Percentiles rank a stretch among this genome's conserved stretches.
Conservation (phyloP, 768 basidiomycete genomes). For the Albatrellus ellisii region DNA sequence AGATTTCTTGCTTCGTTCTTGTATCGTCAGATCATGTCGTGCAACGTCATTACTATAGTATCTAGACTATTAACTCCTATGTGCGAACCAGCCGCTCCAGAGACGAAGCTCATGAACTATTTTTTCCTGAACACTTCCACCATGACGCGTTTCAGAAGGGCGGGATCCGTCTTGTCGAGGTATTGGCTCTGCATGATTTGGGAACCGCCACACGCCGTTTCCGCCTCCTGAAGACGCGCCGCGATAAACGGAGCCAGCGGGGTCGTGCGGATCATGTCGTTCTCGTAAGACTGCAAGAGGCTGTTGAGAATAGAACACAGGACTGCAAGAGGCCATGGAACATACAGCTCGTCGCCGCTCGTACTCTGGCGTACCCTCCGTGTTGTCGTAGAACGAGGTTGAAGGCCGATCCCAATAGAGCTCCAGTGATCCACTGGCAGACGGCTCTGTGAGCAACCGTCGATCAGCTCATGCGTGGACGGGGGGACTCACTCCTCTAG, state of each 20-base stretch:
- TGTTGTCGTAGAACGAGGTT: conserved; percentile 42
- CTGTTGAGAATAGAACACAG: background rate
- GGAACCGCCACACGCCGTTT: conserved; percentile 43
- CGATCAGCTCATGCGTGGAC: background rate
- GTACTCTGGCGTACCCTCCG: conserved; percentile 63
- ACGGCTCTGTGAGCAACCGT: background rate
- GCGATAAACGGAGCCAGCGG: background rate
- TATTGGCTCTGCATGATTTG: conserved; percentile 46
- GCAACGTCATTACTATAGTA: too few species aligned
- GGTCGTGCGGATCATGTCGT: background rate
- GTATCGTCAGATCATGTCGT: too few species aligned
- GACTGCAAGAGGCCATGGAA: conserved; percentile 3
- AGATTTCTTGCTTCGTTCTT: too few species aligned
- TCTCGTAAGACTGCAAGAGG: background rate
- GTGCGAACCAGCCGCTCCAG: background rate
- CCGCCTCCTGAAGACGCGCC: conserved; percentile 32
- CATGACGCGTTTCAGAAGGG: conserved; percentile 56
- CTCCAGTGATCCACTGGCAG: conserved; percentile 25
- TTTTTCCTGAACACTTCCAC: conserved; percentile 15
- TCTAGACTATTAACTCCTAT: too few species aligned
- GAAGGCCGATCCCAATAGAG: conserved; percentile 67
- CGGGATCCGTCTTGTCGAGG: conserved; percentile 54
- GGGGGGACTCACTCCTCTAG: conserved; percentile 2
- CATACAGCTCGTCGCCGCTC: conserved; percentile 60
- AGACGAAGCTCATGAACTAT: background rate